phyloP scores from a whole-genome alignment of 805 yeast species.

The Yamadazyma olivae region DNA sequence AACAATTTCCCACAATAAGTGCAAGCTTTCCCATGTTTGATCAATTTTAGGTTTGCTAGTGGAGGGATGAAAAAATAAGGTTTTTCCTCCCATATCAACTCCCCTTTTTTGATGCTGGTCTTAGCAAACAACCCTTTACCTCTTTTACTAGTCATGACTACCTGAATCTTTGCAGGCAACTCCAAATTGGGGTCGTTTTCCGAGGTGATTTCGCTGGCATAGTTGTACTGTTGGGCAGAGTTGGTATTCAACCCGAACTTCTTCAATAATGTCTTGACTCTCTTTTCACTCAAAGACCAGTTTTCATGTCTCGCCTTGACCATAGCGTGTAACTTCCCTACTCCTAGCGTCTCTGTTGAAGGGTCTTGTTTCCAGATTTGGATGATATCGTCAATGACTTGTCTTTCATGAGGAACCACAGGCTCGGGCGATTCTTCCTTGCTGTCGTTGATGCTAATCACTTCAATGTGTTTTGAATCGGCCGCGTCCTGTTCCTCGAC shows the following conservation, averaged over 20 bases:
- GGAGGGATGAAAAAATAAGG: conserved; percentile 65
- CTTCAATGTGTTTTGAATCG: conserved; percentile 24
- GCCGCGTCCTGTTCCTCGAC: conserved; percentile 4
- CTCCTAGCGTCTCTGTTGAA: conserved; percentile 54
- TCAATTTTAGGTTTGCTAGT: conserved; percentile 58
- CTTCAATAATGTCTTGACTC: conserved; percentile 53
- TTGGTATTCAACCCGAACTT: conserved; percentile 48
- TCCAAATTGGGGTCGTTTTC: conserved; percentile 42
- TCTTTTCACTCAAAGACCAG: conserved; percentile 63
- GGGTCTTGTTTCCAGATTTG: conserved; percentile 69
- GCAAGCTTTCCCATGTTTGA: conserved; percentile 65
- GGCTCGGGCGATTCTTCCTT: conserved; percentile 19
- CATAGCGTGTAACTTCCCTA: conserved; percentile 48
- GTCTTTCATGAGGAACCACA: conserved; percentile 53
- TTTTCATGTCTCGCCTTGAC: conserved; percentile 50
- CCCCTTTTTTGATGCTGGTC: conserved; percentile 45
- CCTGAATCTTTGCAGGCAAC: conserved; percentile 42
- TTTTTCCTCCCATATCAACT: conserved; percentile 57
- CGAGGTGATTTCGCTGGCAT: conserved; percentile 53
- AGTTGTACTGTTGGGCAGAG: conserved; percentile 38
- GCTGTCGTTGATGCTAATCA: conserved; percentile 35
- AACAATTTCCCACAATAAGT: conserved; percentile 65
- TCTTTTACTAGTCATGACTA: conserved; percentile 47
- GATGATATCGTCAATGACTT: conserved; percentile 59
- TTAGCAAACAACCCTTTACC: conserved; percentile 65